Conservation (phyloP, 2,329 filamentous ascomycete species). For the Botryosphaeria dothidea region DNA sequence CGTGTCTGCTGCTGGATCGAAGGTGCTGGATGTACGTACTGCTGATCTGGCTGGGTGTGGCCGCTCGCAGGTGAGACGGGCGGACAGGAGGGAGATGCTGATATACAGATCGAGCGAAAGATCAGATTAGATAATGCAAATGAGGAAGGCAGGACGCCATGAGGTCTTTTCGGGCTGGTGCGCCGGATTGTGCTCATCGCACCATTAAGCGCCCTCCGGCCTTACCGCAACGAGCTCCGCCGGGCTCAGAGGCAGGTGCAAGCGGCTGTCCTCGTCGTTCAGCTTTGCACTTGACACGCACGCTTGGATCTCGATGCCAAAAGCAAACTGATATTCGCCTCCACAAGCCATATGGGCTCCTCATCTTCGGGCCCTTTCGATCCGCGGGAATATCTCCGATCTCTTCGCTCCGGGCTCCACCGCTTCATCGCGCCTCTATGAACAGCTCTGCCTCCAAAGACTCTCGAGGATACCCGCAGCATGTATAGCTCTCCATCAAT, state of each 20-base stretch:
- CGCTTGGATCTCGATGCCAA: neutral
- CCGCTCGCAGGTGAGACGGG: neutral
- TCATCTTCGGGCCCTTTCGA: neutral
- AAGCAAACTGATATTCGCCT: neutral
- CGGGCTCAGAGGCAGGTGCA: neutral
- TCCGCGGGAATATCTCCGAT: neutral
- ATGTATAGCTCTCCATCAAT: neutral
- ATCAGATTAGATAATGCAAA: slow-evolving; percentile 16
- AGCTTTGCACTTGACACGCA: neutral
- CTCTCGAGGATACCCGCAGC: neutral
- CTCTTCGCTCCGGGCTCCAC: neutral
- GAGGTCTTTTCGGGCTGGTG: slow-evolving; percentile 5
- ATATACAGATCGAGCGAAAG: slow-evolving; percentile 11
- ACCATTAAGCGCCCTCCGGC: neutral
- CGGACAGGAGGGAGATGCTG: slow-evolving; percentile 8
- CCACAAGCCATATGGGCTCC: neutral
- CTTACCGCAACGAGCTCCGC: neutral
- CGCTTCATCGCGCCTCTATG: too few species aligned
- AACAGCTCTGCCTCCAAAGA: too few species aligned
- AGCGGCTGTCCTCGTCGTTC: neutral
- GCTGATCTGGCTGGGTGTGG: neutral
- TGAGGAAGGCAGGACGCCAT: neutral
- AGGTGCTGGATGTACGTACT: neutral
- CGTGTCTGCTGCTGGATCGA: neutral
- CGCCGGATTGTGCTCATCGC: neutral